These are phyloP conservation scores for Ophiocordyceps polyrhachis-furcata DNA, from an alignment of 2,329 filamentous ascomycete genomes.

Conservation along the genomic window DNA sequence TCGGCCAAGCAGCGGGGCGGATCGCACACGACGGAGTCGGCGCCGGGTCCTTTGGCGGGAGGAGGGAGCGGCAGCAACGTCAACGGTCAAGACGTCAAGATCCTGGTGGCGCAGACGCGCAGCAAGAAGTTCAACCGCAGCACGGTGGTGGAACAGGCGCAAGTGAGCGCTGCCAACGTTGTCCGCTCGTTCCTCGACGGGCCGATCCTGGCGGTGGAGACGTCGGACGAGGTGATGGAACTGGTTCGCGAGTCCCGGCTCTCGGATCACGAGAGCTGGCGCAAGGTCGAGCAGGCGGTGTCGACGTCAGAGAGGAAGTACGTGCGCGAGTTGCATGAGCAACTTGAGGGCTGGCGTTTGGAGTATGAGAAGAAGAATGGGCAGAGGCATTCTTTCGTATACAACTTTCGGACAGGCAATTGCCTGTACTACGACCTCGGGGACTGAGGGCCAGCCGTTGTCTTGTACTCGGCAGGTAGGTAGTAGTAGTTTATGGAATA, in stretches of 20 bases:
- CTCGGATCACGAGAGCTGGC: constrained; percentile 70
- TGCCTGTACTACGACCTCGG: constrained; percentile 74
- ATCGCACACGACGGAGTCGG: not conserved
- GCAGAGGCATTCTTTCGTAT: constrained; percentile 63
- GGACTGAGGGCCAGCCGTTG: constrained; percentile 10
- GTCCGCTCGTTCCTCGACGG: constrained; percentile 55
- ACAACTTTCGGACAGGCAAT: constrained; percentile 73
- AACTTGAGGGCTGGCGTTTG: constrained; percentile 45
- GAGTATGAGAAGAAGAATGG: constrained; percentile 34
- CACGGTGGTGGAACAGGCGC: constrained; percentile 67
- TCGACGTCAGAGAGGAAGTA: constrained; percentile 66
- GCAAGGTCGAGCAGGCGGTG: constrained; percentile 58
- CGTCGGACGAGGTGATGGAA: constrained; percentile 65
- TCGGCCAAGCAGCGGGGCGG: constrained; percentile 15
- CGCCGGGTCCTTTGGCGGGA: not conserved
- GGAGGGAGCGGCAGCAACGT: constrained; percentile 10
- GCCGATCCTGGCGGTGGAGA: constrained; percentile 75
- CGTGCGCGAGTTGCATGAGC: constrained; percentile 61
- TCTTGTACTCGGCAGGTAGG: too few species aligned
- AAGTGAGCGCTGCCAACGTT: constrained; percentile 37
- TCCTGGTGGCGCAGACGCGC: constrained; percentile 65
- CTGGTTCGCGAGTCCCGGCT: constrained; percentile 55
- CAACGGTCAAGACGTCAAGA: constrained; percentile 55
- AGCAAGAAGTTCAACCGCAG: constrained; percentile 85
- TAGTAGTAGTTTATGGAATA: not conserved